phyloP scores from a whole-genome alignment of 164 flowering plant genomes.

The Kalanchoe fedtschenkoi region DNA sequence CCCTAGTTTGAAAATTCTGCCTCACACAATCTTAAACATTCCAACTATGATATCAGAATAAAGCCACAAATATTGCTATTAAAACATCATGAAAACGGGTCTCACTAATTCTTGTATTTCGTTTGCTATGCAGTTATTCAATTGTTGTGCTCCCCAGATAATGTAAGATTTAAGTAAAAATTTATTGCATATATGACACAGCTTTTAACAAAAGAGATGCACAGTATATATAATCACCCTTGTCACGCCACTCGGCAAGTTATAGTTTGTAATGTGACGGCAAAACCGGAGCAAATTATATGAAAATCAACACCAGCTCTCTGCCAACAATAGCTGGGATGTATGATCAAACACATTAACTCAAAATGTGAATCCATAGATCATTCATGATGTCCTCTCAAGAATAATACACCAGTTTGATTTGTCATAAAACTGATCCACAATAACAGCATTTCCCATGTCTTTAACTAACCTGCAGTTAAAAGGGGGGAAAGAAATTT shows the following conservation, averaged over 20 bases:
- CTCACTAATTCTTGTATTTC: too few species aligned
- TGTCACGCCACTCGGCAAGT: too few species aligned
- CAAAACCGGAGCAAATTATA: background rate
- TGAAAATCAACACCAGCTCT: background rate
- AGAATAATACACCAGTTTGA: conserved; percentile 96
- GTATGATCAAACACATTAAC: background rate
- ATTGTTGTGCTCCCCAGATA: too few species aligned
- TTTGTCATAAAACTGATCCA: conserved; percentile 82
- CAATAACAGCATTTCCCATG: conserved; percentile 47
- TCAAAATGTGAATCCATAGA: background rate
- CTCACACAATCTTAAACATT: too few species aligned
- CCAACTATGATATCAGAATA: too few species aligned
- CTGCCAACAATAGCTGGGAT: background rate
- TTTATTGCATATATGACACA: too few species aligned
- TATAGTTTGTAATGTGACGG: background rate
- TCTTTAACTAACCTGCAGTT: conserved; percentile 62
- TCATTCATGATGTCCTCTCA: conserved; percentile 40
- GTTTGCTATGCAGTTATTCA: too few species aligned
- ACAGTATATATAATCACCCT: too few species aligned
- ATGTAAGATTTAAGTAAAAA: too few species aligned
- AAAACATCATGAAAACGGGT: too few species aligned
- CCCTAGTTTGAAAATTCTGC: too few species aligned
- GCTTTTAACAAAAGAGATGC: background rate
- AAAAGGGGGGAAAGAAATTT: background rate
- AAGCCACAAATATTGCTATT: too few species aligned